Base-by-base conservation (phyloP, 2,329 filamentous ascomycete species). In the Ophioceras dolichostomum region DNA sequence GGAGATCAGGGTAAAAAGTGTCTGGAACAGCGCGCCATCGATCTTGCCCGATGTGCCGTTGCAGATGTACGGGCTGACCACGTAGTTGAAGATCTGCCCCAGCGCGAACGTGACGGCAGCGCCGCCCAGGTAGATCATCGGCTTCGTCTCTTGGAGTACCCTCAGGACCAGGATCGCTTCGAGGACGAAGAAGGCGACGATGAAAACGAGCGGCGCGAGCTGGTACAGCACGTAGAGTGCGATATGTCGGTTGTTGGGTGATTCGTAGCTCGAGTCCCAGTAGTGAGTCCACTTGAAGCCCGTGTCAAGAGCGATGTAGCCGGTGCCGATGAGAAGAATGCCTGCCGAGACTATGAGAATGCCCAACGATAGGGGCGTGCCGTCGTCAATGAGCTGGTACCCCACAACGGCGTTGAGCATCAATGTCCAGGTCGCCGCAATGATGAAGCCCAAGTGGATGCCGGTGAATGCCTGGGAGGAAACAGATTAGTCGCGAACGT, bases 1-100 rank as follows among this genome's bases (percentile, higher is more conserved):
- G 1, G 88, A 71, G 10, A 89, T 63, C 1, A 95, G 67, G 0
- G 88, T 96, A 63, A 98, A 96, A 6, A 96, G 65, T 0, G 88
- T 94, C 58, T 95, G 76, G 58, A 98, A 98, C 1, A 98, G 62
- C 5, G 89, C 77, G 35, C 91, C 91, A 54, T 98, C 89, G 53
- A 98, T 93, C 57, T 83, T 87, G 46, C 87, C 86, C 30, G 67
- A 54, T 0, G 87, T 84, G 32, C 85, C 85, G 17, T 79, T 69
- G 67, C 91, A 98, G 43, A 98, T 86, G 56, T 94, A 81, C 12
- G 79, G 73, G 66, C 88, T 96, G 59, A 94, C 72, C 40, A 88
- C 83, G 57, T 94, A 98, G 63, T 94, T 85, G 72, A 98, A 98
- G 45, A 98, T 73, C 55, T 98, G 91, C 14, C 87, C 89, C 40